Base-by-base conservation (phyloP, 2,329 filamentous ascomycete species). In the Onygena corvina region DNA sequence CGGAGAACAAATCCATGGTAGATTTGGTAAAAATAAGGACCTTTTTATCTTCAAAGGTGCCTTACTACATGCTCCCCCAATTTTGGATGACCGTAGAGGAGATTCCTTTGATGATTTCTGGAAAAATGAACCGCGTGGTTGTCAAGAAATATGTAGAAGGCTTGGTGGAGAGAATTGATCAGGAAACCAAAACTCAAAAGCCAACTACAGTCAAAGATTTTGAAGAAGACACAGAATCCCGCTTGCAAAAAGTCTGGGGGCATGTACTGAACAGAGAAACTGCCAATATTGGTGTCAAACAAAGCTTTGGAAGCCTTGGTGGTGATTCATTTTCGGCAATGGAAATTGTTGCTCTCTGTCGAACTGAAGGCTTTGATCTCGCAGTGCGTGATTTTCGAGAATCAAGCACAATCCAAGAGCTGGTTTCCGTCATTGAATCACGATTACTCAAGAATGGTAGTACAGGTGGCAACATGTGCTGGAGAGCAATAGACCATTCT, bases 281-380 rank as follows among this genome's bases (percentile, higher is more conserved):
- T n/a, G 50, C 52, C 0, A 46, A 53, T 5, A 57, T 61, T 45
- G 50, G 54, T n/a, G 45, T 53, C 9, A 53, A 61, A 18, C 58
- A 65, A 45, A 63, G 64, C 31, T 58, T 36, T 47, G 25, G 18
- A 45, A 48, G 42, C 30, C 30, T 16, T 1, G 62, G 62, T 16
- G 61, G 61, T 20, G 60, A 63, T 44, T 61, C 58, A 3, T 50
- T 64, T n/a, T 54, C 53, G 16, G 56, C 57, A 1, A 58, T 60
- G 57, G 51, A 58, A 33, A 55, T 59, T 23, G 54, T 53, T 54
- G 48, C 51, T 11, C 50, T 36, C 29, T 56, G 51, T 33, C 49
- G 49, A 4, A 34, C 51, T 3, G 46, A 52, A 21, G 53, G 53
- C 16, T 30, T 58, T 20, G 18, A 30, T 23, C 36, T 58, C 12